Evolutionary conservation across 2,329 filamentous ascomycete species (phyloP).

Genomic region (Colletotrichum lupini): DNA sequence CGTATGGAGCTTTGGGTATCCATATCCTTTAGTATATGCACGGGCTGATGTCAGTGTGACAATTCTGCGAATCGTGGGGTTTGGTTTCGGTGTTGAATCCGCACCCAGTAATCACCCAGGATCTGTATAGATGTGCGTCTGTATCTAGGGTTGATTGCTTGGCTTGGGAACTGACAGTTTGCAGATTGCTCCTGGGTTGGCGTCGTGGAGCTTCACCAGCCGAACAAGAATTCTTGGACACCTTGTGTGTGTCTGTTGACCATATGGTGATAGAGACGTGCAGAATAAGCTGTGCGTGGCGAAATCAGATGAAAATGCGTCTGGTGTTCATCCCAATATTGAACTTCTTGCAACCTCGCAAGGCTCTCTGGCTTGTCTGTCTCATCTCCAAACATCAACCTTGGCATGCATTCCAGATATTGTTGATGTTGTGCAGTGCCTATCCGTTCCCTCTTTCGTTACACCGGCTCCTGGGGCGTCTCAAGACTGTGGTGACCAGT

Average conservation of each 20-base stretch:
- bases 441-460: background rate
- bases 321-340: background rate
- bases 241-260: background rate
- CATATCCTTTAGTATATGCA: background rate
- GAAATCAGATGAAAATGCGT: background rate
- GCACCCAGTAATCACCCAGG: background rate
- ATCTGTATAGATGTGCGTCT: background rate
- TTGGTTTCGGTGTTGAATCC: no score
- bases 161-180: background rate
- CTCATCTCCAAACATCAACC: conserved; percentile 6
- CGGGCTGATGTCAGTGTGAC: background rate
- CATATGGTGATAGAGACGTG: background rate
- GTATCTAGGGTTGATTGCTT: background rate
- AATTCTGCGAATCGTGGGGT: background rate
- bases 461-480: background rate
- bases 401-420: background rate
- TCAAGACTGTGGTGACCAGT: background rate
- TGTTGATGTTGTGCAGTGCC: background rate
- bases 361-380: background rate
- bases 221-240: background rate
- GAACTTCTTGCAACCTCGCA: background rate
- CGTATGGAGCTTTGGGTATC: background rate
- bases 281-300: background rate
- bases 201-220: background rate
- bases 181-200: background rate